Conservation (phyloP, 1,284 basidiomycete genomes). For the Ganoderma resinaceum region DNA sequence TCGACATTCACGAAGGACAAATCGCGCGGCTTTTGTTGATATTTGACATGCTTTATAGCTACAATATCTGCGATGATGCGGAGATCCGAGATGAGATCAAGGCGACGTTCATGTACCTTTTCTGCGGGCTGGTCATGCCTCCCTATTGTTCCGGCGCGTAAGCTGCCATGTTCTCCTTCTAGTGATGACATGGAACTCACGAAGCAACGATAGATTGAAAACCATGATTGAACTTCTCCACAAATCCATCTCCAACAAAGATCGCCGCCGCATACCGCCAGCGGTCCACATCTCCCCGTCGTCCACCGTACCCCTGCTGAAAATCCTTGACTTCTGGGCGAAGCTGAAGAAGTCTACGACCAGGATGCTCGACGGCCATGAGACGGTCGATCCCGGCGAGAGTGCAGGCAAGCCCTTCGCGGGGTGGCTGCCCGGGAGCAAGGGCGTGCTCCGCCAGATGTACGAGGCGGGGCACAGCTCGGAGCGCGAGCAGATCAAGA, state of each 20-base stretch:
- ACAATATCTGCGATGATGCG: constrained; percentile 1
- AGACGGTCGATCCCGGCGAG: not conserved
- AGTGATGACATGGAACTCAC: not conserved
- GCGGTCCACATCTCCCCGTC: not conserved
- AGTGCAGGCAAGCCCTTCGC: not conserved
- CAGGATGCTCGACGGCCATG: constrained; percentile 9
- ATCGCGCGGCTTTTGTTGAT: constrained; percentile 36
- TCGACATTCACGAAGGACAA: constrained; percentile 35
- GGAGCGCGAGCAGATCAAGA: constrained; percentile 14
- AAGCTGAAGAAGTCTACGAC: constrained; percentile 10
- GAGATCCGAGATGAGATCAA: constrained; percentile 9
- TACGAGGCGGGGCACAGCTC: not conserved
- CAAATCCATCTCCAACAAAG: not conserved
- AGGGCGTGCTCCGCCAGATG: not conserved
- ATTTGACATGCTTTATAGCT: constrained; percentile 29
- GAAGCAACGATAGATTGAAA: not conserved
- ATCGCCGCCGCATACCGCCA: not conserved
- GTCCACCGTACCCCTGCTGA: not conserved
- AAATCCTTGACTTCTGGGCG: constrained; percentile 21
- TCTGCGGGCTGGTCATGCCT: constrained; percentile 17
- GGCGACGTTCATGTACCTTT: constrained; percentile 19
- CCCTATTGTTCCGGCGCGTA: constrained; percentile 16
- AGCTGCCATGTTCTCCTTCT: not conserved
- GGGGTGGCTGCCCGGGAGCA: not conserved
- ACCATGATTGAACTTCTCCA: not conserved